Evolutionary conservation across 768 basidiomycete genomes (phyloP).

Genomic region (Boletus vinaceobasis): DNA sequence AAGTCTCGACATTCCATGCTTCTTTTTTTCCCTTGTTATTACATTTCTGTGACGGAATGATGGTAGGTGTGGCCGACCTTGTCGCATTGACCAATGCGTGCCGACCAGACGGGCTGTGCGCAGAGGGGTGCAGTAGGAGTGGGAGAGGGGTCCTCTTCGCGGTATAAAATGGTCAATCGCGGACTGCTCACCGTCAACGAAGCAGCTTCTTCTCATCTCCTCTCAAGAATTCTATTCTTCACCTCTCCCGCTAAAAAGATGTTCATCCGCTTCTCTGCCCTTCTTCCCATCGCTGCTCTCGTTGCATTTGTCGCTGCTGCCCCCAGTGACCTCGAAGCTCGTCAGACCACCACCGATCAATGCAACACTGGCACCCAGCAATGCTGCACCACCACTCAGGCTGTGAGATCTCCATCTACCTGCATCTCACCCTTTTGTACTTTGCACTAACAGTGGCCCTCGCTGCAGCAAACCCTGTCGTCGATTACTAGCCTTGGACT

Average conservation of each 20-base stretch:
- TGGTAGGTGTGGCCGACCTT: too few species aligned
- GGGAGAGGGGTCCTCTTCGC: too few species aligned
- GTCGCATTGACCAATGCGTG: too few species aligned
- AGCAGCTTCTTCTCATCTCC: not conserved
- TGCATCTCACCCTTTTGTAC: too few species aligned
- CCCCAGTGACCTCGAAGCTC: constrained; percentile 2
- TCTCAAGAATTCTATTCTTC: not conserved
- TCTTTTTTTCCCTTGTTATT: not conserved
- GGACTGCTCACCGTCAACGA: not conserved
- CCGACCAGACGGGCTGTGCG: not conserved
- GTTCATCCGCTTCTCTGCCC: constrained; percentile 1
- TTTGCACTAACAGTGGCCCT: not conserved
- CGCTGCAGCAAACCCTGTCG: not conserved
- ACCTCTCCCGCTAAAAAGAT: not conserved
- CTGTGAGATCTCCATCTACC: not conserved
- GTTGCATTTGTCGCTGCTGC: constrained; percentile 5
- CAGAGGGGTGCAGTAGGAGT: too few species aligned
- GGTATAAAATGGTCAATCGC: too few species aligned
- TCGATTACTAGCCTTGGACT: too few species aligned
- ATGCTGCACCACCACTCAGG: constrained; percentile 4
- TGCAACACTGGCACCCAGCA: constrained; percentile 7
- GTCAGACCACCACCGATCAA: not conserved
- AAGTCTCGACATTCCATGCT: not conserved
- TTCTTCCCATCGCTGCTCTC: constrained; percentile 14
- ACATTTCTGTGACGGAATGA: not conserved